Conservation (phyloP, 305 asterid genomes). For the Fraxinus xanthoxyloides region DNA sequence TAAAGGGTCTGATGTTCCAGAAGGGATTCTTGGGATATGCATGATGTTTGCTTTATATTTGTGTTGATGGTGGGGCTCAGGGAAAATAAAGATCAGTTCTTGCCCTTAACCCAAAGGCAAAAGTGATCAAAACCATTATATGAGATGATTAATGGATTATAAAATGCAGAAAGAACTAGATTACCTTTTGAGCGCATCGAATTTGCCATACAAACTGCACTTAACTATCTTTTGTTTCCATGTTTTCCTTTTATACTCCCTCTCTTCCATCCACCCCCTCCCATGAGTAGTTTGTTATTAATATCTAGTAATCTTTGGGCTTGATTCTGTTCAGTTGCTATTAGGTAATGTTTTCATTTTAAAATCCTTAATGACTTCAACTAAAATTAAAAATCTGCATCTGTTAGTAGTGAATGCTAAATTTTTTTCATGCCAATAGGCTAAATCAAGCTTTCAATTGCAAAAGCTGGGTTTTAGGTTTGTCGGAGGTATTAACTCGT, state of each 20-base stretch:
- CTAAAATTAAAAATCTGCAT: neutral
- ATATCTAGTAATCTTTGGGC: neutral
- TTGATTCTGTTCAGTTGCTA: neutral
- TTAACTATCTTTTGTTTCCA: neutral
- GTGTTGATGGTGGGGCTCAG: neutral
- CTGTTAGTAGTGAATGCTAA: neutral
- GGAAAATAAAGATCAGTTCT: neutral
- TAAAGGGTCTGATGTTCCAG: neutral
- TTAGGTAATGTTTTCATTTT: neutral
- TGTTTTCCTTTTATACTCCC: neutral
- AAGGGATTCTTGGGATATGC: neutral
- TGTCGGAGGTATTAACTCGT: neutral
- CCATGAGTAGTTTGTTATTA: neutral
- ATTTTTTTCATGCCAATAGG: neutral
- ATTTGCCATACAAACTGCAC: neutral
- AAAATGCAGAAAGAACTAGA: neutral
- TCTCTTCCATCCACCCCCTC: neutral
- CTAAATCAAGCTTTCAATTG: neutral
- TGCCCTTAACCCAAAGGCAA: neutral
- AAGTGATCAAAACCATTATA: neutral
- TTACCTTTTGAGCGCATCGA: neutral
- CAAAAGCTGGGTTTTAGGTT: neutral
- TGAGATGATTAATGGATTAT: neutral
- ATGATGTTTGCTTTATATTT: neutral
- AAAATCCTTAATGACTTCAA: neutral